These are phyloP conservation scores for Xerocomus nothofagi DNA, from an alignment of 1,284 basidiomycete species.

Conservation along the genomic window DNA sequence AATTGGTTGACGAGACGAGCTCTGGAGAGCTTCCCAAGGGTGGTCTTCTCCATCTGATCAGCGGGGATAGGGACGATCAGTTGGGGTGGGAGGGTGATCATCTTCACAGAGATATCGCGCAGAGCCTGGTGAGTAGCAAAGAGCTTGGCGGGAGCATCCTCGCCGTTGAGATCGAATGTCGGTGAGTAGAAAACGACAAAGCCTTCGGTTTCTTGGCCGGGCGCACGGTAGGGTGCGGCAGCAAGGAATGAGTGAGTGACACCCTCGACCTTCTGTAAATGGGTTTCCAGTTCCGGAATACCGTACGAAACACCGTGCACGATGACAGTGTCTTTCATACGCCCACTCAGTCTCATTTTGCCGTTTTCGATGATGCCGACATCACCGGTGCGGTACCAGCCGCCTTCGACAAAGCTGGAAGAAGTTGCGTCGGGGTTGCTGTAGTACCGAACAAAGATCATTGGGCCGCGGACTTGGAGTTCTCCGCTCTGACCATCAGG, in stretches of 20 bases:
- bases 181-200: constrained; percentile 30
- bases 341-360: constrained; percentile 37
- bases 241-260: constrained; percentile 35
- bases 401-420: constrained; percentile 38
- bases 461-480: constrained; percentile 38
- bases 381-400: constrained; percentile 45
- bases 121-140: constrained; percentile 20
- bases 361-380: constrained; percentile 36
- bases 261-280: constrained; percentile 39
- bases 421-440: constrained; percentile 37
- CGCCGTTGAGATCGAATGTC: constrained; percentile 19
- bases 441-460: constrained; percentile 38
- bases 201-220: constrained; percentile 27
- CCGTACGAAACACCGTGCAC: constrained; percentile 43
- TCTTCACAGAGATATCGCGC: constrained; percentile 24
- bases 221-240: constrained; percentile 30
- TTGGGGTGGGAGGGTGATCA: constrained; percentile 30
- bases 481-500: constrained; percentile 33
- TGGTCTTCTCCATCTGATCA: constrained; percentile 30
- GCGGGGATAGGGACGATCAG: constrained; percentile 23
- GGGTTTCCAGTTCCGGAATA: constrained; percentile 39
- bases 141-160: constrained; percentile 20
- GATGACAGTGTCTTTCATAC: constrained; percentile 42
- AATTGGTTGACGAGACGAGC: constrained; percentile 22
- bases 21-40: constrained; percentile 26